Evolutionary conservation across 805 yeast species (phyloP), one percentile per base, ranked within the genome.

Genomic region (Sugiyamaella floridensis): DNA sequence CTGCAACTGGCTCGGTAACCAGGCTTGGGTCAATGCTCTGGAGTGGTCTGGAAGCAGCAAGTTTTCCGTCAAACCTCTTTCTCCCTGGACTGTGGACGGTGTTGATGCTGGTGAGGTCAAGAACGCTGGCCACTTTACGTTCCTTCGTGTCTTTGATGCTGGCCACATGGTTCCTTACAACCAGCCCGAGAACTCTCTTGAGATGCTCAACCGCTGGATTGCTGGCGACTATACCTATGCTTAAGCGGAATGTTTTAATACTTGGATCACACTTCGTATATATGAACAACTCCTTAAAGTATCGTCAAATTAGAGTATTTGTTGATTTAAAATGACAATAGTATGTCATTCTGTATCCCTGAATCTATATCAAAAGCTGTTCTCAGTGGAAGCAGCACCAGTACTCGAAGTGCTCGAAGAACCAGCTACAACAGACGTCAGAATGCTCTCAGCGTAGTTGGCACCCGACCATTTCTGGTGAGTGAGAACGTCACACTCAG

Each of bases 121-220:
- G 67, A 81, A 79, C 59, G 53, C 52, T 64, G 82, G 80, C 44
- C 61, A 81, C 51, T 84, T 89, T 66, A 85, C 96, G 1, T 89
- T 85, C 71, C 75, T 89, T 65, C 80, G 95, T 68, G 76, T 89
- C 47, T 87, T 72, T 62, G 89, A 83, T 62, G 96, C 93, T 46
- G 96, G 96, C 40, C 97, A 89, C 71, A 89, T 89, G 96, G 96
- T 88, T 60, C 96, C 96, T 20, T 83, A 73, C 37, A 53, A 89
- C 70, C 90, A 85, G 71, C 95, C 96, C 18, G 81, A 77, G 61
- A 76, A 77, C 65, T 72, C 95, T 2, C 74, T 85, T 57, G 89
- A 80, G 52, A 83, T 89, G 89, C 79, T 89, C 57, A 85, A 87
- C 49, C 20, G 46, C 19, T 50, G 53, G 53, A 45, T 50, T 95